Conservation (phyloP, 345 rosid species). For the Gossypium mustelinum region DNA sequence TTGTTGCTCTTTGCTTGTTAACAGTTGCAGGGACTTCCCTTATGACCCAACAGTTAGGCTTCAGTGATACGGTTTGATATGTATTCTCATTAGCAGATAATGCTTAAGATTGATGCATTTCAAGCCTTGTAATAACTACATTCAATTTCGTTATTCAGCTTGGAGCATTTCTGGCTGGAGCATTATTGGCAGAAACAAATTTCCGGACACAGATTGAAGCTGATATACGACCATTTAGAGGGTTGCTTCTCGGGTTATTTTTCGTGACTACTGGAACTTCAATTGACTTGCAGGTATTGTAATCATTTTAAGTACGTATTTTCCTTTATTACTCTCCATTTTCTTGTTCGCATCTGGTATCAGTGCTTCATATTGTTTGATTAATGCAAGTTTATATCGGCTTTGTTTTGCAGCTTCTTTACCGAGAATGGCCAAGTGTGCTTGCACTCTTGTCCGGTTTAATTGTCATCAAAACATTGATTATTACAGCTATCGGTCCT, state of each 20-base stretch:
- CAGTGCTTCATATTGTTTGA: neutral
- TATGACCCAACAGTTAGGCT: conserved; percentile 82
- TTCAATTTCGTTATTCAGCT: conserved; percentile 47
- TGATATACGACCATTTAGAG: conserved; percentile 96
- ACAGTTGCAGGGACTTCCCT: conserved; percentile 95
- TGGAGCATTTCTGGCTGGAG: conserved; percentile 98
- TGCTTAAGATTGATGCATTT: conserved; percentile 12
- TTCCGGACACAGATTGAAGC: conserved; percentile 97
- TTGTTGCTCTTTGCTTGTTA: conserved; percentile 91
- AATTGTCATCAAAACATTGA: conserved; percentile 81
- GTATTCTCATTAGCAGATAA: conserved; percentile 10
- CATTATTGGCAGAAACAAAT: conserved; percentile 91
- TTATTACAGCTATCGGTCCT: conserved; percentile 86
- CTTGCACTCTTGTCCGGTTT: conserved; percentile 87
- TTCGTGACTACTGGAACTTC: conserved; percentile 96
- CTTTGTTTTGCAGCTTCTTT: conserved; percentile 54
- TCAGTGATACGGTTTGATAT: conserved; percentile 81
- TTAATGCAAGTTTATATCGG: conserved; percentile 4
- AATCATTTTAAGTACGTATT: neutral
- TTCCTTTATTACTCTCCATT: neutral
- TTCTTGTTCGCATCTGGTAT: neutral
- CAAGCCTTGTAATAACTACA: conserved; percentile 11
- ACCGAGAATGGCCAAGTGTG: conserved; percentile 93
- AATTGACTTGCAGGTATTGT: conserved; percentile 77
- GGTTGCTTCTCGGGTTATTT: conserved; percentile 90